A percentile compares a stretch with the other conserved stretches of the same genome.
phyloP scores from a whole-genome alignment of 352 stramenopile genomes.

The Phytophthora constricta region DNA sequence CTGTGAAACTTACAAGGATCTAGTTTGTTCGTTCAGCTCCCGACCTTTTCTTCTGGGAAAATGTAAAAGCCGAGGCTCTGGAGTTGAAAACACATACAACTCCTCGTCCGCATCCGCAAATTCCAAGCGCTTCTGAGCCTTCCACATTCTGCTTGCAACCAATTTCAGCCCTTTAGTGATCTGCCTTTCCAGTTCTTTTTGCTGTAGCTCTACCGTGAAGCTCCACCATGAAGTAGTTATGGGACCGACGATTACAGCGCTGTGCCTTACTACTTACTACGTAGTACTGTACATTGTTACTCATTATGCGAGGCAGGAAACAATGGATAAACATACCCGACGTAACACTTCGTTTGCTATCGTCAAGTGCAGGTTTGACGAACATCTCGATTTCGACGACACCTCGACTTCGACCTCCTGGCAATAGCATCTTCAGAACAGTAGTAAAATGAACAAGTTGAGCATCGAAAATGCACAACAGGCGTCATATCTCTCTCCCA shows the following conservation, averaged over 20 bases:
- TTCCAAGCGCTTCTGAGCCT: constrained; percentile 50
- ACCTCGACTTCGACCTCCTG: constrained; percentile 76
- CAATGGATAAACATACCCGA: constrained; percentile 44
- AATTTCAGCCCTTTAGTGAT: constrained; percentile 57
- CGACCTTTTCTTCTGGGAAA: background rate
- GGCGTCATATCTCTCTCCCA: constrained; percentile 25
- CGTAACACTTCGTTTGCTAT: constrained; percentile 57
- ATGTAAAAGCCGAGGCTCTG: constrained; percentile 9
- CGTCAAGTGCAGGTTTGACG: constrained; percentile 42
- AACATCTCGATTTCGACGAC: constrained; percentile 75
- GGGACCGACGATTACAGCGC: too few species aligned
- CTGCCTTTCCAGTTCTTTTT: constrained; percentile 42
- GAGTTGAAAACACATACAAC: constrained; percentile 34
- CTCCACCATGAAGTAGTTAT: constrained; percentile 17
- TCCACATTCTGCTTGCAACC: constrained; percentile 39
- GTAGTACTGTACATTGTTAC: too few species aligned
- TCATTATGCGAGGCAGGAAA: too few species aligned
- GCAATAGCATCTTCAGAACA: constrained; percentile 43
- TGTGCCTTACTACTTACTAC: too few species aligned
- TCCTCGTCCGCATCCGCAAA: constrained; percentile 52
- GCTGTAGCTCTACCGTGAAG: constrained; percentile 64
- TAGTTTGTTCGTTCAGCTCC: background rate
- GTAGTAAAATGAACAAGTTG: constrained; percentile 8
- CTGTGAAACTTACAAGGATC: too few species aligned
- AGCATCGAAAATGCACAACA: background rate